Evolutionary conservation across 2,329 filamentous ascomycete species (phyloP), one percentile per base, ranked within the genome.

Genomic region (Pseudogymnoascus sp.): DNA sequence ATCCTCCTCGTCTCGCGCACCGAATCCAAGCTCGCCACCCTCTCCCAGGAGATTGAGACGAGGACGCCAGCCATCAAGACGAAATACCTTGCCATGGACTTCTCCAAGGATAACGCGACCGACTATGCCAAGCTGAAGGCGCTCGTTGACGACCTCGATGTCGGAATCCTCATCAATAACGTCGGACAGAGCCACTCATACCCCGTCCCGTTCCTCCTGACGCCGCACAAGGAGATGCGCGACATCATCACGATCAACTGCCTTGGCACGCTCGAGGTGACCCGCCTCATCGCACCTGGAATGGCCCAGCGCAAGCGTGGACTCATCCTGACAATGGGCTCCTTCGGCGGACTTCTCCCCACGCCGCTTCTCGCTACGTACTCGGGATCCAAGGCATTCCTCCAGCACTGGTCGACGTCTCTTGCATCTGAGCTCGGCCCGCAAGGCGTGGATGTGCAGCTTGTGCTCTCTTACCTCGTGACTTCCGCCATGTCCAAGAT

Each of bases 401-500:
- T 99, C 59, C 93, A 97, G 78, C 89, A 96, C 73, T 99, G 95
- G 95, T 96, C 90, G 68, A 89, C 87, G 5, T 87, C 95, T 10
- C 83, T 99, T 12, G 90, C 89, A 0, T 84, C 88, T 12, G 95
- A 99, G 77, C 83, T 99, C 31, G 85, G 89, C 67, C 85, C 88
- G 1, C 82, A 90, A 70, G 90, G 91, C 64, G 86, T 99, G 42
- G 88, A 91, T 67, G 92, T 96, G n/a, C 88, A 97, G 76, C 85
- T 97, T 59, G 88, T 96, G 28, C 84, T 97, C 69, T 92, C 89
- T 70, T 96, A 99, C 76, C 85, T 99, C 59, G 90, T 99, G 71
- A 96, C 92, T 4, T 93, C 91, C 0, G 91, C 93, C 72, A 99
- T 99, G 95, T 93, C 89, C 78, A 99, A 99, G 83, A 86, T 99